phyloP scores from a whole-genome alignment of 441 rosid species.

The Flueggea neowawraea region DNA sequence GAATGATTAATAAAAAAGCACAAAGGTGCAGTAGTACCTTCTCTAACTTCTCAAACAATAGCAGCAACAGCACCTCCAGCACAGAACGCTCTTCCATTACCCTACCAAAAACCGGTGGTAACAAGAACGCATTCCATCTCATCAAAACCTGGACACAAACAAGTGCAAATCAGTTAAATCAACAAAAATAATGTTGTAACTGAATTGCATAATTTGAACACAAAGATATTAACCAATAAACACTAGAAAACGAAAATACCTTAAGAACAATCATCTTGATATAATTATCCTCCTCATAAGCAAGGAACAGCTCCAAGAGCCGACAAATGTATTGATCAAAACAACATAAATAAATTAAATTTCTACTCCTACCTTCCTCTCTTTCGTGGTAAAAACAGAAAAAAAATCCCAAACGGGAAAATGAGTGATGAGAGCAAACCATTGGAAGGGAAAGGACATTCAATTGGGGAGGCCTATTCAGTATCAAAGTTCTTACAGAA shows the following conservation, averaged over 20 bases:
- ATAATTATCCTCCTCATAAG: conserved; percentile 43
- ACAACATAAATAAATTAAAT: conserved; percentile 1
- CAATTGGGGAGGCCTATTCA: conserved; percentile 67
- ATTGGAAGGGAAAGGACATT: conserved; percentile 63
- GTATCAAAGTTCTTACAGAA: conserved; percentile 44
- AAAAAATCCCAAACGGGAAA: not conserved
- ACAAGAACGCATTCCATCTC: too few species aligned
- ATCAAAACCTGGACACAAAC: too few species aligned
- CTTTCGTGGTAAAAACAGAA: not conserved
- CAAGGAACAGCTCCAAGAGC: conserved; percentile 49
- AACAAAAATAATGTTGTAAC: too few species aligned
- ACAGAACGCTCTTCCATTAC: conserved; percentile 62
- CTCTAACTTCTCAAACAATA: conserved; percentile 37
- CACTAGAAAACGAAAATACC: conserved; percentile 26
- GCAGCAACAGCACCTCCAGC: conserved; percentile 63
- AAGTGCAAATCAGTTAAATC: not conserved
- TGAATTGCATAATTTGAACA: too few species aligned
- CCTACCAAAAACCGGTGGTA: conserved; percentile 27
- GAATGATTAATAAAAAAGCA: not conserved
- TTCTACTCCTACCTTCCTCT: not conserved
- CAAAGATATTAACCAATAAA: not conserved
- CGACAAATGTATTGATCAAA: conserved; percentile 36
- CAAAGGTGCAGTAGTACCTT: conserved; percentile 22
- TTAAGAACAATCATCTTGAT: conserved; percentile 62
- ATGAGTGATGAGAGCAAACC: conserved; percentile 26